Percentiles rank a stretch among this genome's conserved stretches.
Conservation (phyloP, 1,284 basidiomycete genomes). For the Coniophora puteana region DNA sequence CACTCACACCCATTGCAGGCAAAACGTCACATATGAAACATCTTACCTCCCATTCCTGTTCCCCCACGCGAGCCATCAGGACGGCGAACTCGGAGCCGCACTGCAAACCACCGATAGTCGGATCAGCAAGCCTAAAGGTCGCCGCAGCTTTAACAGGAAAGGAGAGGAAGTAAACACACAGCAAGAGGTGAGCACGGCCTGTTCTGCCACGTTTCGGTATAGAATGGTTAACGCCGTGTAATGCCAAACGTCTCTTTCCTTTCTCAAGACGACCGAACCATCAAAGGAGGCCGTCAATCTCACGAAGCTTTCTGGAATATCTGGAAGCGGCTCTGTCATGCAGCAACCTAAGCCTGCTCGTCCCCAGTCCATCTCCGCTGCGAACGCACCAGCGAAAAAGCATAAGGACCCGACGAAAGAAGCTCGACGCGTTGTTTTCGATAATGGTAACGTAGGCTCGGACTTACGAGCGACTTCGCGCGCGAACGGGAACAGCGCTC, state of each 20-base stretch:
- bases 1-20: conserved; percentile 16
- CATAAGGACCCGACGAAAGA: conserved; percentile 32
- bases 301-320: too few species aligned
- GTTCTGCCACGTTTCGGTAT: too few species aligned
- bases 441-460: conserved; percentile 42
- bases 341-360: conserved; percentile 10
- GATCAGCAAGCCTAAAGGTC: conserved; percentile 37
- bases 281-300: conserved; percentile 3
- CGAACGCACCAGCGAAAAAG: conserved; percentile 19
- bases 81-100: too few species aligned
- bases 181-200: too few species aligned
- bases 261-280: too few species aligned
- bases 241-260: too few species aligned
- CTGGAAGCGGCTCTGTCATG: too few species aligned
- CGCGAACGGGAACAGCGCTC: conserved; percentile 9
- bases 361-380: conserved; percentile 19
- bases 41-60: conserved; percentile 75
- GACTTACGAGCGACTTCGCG: conserved; percentile 32
- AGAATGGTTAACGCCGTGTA: too few species aligned
- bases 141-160: conserved; percentile 37
- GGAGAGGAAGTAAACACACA: conserved; percentile 32
- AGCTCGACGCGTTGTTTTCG: conserved; percentile 48
- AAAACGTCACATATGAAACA: conserved; percentile 49
- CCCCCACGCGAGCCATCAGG: too few species aligned
- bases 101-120: too few species aligned